These are phyloP conservation scores for Trichoderma sp. DNA, from an alignment of 2,329 filamentous ascomycete species.

Conservation along the genomic window DNA sequence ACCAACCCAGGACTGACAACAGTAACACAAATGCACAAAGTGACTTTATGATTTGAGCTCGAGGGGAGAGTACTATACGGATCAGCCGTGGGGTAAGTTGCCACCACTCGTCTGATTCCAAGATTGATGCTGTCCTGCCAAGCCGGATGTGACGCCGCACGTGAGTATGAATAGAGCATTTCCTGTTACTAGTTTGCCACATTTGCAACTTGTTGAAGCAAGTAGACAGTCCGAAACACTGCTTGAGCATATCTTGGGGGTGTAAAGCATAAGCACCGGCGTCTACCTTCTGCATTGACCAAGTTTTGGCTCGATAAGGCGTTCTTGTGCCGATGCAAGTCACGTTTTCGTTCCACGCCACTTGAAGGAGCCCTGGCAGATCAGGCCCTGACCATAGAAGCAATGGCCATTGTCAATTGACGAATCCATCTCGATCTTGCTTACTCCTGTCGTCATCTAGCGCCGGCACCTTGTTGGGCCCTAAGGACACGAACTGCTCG, in stretches of 20 bases:
- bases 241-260: neutral
- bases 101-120: neutral
- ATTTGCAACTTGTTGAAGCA: neutral
- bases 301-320: neutral
- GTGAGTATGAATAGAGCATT: neutral
- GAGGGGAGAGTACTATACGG: neutral
- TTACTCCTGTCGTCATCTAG: slow-evolving; percentile 15
- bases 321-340: slow-evolving; percentile 5
- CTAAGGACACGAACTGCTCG: slow-evolving; percentile 1
- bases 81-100: neutral
- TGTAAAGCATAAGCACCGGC: neutral
- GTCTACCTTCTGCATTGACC: neutral
- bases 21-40: neutral
- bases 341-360: neutral
- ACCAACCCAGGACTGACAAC: neutral
- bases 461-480: slow-evolving; percentile 9
- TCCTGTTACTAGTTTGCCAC: neutral
- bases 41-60: neutral
- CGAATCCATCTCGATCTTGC: slow-evolving; percentile 18
- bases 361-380: neutral
- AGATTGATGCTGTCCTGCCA: neutral
- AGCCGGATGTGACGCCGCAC: neutral
- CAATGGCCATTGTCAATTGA: neutral
- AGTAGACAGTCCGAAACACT: neutral
- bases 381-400: neutral